Evolutionary conservation across 257 asterid species (phyloP).

Genomic region (Nicotiana tabacum): DNA sequence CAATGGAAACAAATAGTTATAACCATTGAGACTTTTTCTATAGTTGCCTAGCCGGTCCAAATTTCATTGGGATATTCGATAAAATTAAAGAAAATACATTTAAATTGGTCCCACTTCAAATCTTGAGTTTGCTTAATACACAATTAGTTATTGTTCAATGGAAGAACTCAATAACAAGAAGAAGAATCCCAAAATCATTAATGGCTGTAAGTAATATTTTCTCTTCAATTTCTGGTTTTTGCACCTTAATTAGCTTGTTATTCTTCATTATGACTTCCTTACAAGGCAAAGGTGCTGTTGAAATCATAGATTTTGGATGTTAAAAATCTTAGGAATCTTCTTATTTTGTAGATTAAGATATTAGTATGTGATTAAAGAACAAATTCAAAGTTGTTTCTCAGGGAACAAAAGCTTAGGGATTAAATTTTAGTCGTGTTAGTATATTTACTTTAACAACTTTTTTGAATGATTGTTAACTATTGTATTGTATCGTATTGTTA

Average conservation of each 20-base stretch:
- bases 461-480: too few species aligned
- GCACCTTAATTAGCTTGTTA: background rate
- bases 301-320: too few species aligned
- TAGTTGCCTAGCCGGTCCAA: constrained; percentile 7
- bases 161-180: background rate
- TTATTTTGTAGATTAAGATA: too few species aligned
- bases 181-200: background rate
- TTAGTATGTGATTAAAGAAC: too few species aligned
- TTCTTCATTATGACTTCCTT: background rate
- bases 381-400: too few species aligned
- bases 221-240: background rate
- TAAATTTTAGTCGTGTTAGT: too few species aligned
- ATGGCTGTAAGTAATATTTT: constrained; percentile 1
- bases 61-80: background rate
- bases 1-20: background rate
- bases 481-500: too few species aligned
- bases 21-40: background rate
- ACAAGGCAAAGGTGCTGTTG: too few species aligned
- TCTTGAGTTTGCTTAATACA: background rate
- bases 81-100: background rate
- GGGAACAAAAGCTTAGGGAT: too few species aligned
- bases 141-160: background rate
- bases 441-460: too few species aligned
- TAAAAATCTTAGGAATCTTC: too few species aligned
- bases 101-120: background rate